Conservation (phyloP, 2,329 filamentous ascomycete species). For the Fusarium decemcellulare region DNA sequence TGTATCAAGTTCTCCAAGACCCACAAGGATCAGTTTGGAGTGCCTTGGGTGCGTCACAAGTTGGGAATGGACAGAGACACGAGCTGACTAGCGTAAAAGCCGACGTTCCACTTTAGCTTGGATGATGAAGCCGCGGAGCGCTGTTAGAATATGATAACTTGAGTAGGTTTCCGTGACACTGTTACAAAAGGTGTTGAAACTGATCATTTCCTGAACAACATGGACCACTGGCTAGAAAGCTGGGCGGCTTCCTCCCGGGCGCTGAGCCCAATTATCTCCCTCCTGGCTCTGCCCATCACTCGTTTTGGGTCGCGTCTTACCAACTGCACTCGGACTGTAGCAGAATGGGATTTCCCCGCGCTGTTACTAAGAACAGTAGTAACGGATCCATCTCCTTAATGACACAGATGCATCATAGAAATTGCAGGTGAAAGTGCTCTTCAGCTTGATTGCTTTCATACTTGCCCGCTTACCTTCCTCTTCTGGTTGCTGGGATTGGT, state of each 20-base stretch:
- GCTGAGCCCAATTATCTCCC: constrained; percentile 13
- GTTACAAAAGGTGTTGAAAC: background rate
- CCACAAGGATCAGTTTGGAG: constrained; percentile 1
- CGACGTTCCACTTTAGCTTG: constrained; percentile 5
- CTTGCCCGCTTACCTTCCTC: no score
- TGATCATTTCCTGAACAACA: background rate
- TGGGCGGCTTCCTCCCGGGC: constrained; percentile 5
- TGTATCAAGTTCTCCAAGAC: constrained; percentile 1
- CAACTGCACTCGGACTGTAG: no score
- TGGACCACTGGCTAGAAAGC: constrained; percentile 4
- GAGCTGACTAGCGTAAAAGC: background rate
- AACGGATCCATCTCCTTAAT: no score
- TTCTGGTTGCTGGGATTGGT: no score
- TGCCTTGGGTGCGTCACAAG: constrained; percentile 5
- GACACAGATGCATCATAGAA: no score
- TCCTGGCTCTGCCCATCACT: constrained; percentile 1
- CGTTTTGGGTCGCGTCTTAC: no score
- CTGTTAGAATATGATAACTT: background rate
- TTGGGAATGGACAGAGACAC: no score
- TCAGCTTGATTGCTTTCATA: no score
- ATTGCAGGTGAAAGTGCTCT: no score
- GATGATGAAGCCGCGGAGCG: background rate
- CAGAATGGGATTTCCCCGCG: no score
- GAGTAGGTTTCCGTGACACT: background rate
- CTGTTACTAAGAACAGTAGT: no score